These are phyloP conservation scores for Geosmithia flava DNA, from an alignment of 2,329 filamentous ascomycete genomes.

Conservation along the genomic window DNA sequence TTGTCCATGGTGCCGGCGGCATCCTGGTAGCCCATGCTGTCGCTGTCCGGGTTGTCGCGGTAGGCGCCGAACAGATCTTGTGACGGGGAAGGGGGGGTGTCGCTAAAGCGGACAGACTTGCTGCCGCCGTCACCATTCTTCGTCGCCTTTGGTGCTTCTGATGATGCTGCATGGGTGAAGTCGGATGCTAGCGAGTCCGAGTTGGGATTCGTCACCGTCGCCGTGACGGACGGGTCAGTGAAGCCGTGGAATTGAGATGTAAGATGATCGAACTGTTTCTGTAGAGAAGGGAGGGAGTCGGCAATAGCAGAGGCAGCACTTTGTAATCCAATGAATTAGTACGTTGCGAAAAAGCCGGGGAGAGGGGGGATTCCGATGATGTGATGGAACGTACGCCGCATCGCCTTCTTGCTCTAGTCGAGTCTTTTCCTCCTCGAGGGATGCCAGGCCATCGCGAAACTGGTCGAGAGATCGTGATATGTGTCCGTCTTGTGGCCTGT, in stretches of 20 bases:
- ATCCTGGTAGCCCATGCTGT: constrained; percentile 44
- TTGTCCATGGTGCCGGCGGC: constrained; percentile 56
- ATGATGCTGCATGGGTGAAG: constrained; percentile 50
- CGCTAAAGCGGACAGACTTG: constrained; percentile 81
- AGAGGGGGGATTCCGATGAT: background rate
- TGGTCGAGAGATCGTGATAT: constrained; percentile 83
- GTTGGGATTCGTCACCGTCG: constrained; percentile 48
- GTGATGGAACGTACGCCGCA: constrained; percentile 37
- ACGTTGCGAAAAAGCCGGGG: background rate
- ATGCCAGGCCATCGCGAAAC: constrained; percentile 66
- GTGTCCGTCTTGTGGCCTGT: constrained; percentile 65
- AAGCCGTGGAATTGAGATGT: constrained; percentile 69
- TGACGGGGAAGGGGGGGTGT: constrained; percentile 34
- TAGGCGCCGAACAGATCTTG: constrained; percentile 38
- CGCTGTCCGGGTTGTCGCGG: constrained; percentile 50
- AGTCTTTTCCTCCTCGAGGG: constrained; percentile 50
- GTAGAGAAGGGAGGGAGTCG: constrained; percentile 56
- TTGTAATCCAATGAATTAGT: background rate
- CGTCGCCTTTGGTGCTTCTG: constrained; percentile 37
- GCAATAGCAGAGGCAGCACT: constrained; percentile 36
- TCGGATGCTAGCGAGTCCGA: constrained; percentile 48
- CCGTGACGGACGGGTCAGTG: constrained; percentile 33
- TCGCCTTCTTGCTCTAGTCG: constrained; percentile 53
- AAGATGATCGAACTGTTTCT: constrained; percentile 64
- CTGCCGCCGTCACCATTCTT: constrained; percentile 33